Evolutionary conservation across 2,329 filamentous ascomycete species (phyloP).

Genomic region (Botrytis porri): DNA sequence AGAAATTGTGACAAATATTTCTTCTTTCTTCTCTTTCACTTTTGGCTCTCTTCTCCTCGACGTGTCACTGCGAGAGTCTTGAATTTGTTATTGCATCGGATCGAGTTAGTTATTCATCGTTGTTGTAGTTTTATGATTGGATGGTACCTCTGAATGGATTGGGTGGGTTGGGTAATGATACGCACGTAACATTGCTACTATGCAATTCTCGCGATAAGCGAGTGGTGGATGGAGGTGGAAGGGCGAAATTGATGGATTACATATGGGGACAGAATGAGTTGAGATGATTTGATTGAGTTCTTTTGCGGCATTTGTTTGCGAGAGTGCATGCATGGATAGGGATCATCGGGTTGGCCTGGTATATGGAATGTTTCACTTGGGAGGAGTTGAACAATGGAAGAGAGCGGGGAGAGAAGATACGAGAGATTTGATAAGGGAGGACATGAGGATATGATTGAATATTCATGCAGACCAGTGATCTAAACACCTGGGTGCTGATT

Average conservation of each 20-base stretch:
- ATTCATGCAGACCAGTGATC: neutral
- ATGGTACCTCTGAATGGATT: neutral
- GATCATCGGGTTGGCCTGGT: neutral
- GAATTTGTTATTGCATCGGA: slow-evolving; percentile 3
- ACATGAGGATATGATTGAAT: neutral
- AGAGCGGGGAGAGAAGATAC: too few species aligned
- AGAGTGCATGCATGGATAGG: neutral
- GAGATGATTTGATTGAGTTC: neutral
- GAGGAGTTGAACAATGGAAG: slow-evolving; percentile 1
- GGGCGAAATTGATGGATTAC: slow-evolving; percentile 13
- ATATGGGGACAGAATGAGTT: neutral
- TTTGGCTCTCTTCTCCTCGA: neutral
- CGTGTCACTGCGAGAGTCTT: neutral
- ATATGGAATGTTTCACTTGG: slow-evolving; percentile 2
- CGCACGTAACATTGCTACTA: neutral
- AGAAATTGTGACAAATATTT: neutral
- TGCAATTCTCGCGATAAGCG: slow-evolving; percentile 1
- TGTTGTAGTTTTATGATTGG: slow-evolving; percentile 13
- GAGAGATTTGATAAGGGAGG: neutral
- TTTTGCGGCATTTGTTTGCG: slow-evolving; percentile 14
- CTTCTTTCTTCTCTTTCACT: neutral
- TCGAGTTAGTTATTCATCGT: slow-evolving; percentile 11
- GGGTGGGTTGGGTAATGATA: neutral
- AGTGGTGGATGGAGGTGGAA: neutral
- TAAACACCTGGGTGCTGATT: slow-evolving; percentile 2